These are phyloP conservation scores for Scenedesmus sp. DNA, from an alignment of 163 green algal genomes.

Conservation along the genomic window DNA sequence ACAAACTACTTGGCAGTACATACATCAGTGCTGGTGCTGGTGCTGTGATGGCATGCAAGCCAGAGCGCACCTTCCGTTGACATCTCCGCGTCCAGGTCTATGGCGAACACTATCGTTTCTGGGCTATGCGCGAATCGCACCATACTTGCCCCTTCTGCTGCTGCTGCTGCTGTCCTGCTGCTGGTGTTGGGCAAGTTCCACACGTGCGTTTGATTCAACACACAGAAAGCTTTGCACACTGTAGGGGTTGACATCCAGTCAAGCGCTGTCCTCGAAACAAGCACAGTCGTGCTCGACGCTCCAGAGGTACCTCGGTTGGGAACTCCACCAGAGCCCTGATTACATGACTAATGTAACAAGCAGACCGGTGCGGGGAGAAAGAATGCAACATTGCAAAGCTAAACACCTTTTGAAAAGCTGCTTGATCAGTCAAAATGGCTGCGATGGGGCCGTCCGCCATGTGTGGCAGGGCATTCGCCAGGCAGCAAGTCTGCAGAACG, in stretches of 20 bases:
- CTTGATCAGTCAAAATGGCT: constrained; percentile 8
- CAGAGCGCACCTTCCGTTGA: neutral
- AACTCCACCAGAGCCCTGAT: neutral
- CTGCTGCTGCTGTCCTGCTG: neutral
- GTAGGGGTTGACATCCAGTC: no score
- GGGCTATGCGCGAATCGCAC: neutral
- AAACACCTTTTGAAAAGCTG: neutral
- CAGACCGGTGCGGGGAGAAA: no score
- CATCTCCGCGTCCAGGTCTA: constrained; percentile 24
- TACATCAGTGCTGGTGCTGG: neutral
- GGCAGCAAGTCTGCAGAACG: constrained; percentile 8
- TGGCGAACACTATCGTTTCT: constrained; percentile 27
- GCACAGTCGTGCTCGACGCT: no score
- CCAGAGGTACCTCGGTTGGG: neutral
- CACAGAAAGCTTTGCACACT: neutral
- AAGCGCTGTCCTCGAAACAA: no score
- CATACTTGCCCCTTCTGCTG: neutral
- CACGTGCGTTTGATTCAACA: neutral
- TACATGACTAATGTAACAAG: neutral
- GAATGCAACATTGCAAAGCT: no score
- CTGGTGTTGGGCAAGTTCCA: neutral
- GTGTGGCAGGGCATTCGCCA: constrained; percentile 14
- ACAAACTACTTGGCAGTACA: neutral
- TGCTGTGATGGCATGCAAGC: neutral
- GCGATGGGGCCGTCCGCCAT: constrained; percentile 16